These are phyloP conservation scores for Poterioochromonas sp. DNA, from an alignment of 352 stramenopile species.

Conservation along the genomic window DNA sequence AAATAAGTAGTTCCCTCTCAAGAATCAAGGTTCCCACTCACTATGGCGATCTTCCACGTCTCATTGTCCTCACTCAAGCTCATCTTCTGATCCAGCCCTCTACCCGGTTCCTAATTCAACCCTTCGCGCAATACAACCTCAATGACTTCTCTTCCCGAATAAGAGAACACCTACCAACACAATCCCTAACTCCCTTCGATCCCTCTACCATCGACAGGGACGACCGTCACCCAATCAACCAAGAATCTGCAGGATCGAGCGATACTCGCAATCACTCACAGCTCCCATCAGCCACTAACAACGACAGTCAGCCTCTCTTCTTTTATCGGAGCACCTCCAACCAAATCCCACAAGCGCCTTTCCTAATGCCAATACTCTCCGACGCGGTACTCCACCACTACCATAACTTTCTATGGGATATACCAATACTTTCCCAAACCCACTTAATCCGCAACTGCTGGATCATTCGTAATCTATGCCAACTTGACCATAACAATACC, in stretches of 20 bases:
- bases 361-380: conserved; percentile 26
- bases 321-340: conserved; percentile 25
- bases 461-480: conserved; percentile 26
- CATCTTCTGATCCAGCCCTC: conserved; percentile 25
- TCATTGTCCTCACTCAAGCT: conserved; percentile 25
- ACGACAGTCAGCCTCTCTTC: neutral
- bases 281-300: conserved; percentile 14
- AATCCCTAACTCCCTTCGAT: conserved; percentile 22
- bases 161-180: conserved; percentile 26
- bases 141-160: conserved; percentile 25
- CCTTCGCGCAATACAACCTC: conserved; percentile 18
- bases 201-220: conserved; percentile 27
- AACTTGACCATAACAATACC: conserved; percentile 22
- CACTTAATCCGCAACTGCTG: conserved; percentile 24
- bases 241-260: conserved; percentile 19
- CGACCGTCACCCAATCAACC: conserved; percentile 21
- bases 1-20: conserved; percentile 26
- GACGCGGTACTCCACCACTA: conserved; percentile 7
- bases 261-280: conserved; percentile 15
- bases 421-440: conserved; percentile 26
- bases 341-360: conserved; percentile 23
- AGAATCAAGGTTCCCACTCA: conserved; percentile 25
- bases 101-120: conserved; percentile 26
- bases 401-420: conserved; percentile 18
- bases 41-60: conserved; percentile 23